Conservation (phyloP, 805 yeast species). For the Starmerella potacharoeniae region DNA sequence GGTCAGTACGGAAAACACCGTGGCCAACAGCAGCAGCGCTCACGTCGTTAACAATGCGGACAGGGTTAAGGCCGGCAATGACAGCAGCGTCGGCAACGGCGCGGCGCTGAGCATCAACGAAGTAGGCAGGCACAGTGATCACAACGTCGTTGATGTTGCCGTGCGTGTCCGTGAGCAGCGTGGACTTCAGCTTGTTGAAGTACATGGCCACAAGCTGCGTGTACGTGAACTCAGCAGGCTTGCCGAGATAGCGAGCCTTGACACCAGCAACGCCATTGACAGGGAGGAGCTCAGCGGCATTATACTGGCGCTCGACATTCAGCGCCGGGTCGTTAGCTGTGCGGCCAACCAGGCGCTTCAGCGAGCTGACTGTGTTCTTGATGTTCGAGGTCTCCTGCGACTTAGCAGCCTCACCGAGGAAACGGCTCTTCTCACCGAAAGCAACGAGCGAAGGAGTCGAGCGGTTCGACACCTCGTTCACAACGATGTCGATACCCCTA, state of each 20-base stretch:
- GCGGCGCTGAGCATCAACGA: constrained; percentile 91
- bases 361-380: constrained; percentile 89
- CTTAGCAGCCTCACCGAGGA: constrained; percentile 91
- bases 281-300: constrained; percentile 60
- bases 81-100: constrained; percentile 90
- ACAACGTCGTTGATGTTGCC: constrained; percentile 75
- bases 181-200: constrained; percentile 77
- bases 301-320: constrained; percentile 58
- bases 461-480: constrained; percentile 97
- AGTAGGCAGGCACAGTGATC: constrained; percentile 95
- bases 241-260: constrained; percentile 73
- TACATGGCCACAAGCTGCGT: constrained; percentile 92
- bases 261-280: constrained; percentile 67
- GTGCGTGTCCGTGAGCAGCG: constrained; percentile 71
- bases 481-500: constrained; percentile 96
- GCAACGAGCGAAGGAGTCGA: constrained; percentile 88
- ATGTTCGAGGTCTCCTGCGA: constrained; percentile 93
- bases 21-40: constrained; percentile 99
- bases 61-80: constrained; percentile 96
- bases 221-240: constrained; percentile 66
- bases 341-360: constrained; percentile 87
- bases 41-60: constrained; percentile 91
- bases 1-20: constrained; percentile 91
- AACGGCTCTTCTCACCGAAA: constrained; percentile 79
- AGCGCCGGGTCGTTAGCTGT: constrained; percentile 64